phyloP scores from a whole-genome alignment of 257 asterid genomes.

The Nicotiana tomentosiformis region DNA sequence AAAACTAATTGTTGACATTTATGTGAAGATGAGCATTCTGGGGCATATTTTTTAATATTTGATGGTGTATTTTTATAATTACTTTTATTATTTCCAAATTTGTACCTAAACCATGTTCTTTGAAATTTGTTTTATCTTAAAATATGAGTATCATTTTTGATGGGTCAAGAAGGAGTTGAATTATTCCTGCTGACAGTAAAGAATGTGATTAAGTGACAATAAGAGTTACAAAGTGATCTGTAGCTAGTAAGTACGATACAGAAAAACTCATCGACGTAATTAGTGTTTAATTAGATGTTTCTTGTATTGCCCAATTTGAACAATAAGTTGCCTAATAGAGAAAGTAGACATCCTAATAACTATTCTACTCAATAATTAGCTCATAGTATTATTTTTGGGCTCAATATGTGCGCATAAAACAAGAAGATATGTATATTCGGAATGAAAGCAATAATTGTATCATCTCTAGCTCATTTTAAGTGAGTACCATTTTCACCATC shows the following conservation, averaged over 20 bases:
- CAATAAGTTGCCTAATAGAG: neutral
- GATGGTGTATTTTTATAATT: neutral
- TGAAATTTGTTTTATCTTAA: neutral
- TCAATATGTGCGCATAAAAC: neutral
- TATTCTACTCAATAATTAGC: neutral
- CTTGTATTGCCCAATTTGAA: neutral
- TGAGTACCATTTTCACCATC: neutral
- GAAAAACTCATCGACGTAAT: too few relatives aligned
- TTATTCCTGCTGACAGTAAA: too few relatives aligned
- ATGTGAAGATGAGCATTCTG: neutral
- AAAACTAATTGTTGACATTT: neutral
- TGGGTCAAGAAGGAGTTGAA: neutral
- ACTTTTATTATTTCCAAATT: neutral
- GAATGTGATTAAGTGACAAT: too few relatives aligned
- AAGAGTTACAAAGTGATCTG: too few relatives aligned
- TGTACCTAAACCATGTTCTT: slow-evolving; percentile 22
- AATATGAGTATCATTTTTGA: neutral
- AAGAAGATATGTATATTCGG: neutral
- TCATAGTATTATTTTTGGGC: too few relatives aligned
- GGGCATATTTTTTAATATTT: neutral
- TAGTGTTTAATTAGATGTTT: neutral
- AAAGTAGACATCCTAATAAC: neutral
- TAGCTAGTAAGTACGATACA: too few relatives aligned
- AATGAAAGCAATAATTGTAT: neutral
- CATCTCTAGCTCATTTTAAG: neutral